Evolutionary conservation across 225 moss, liverwort and hornwort genomes (phyloP), one percentile per base, ranked within the genome.

Genomic region (Polytrichum formosum): DNA sequence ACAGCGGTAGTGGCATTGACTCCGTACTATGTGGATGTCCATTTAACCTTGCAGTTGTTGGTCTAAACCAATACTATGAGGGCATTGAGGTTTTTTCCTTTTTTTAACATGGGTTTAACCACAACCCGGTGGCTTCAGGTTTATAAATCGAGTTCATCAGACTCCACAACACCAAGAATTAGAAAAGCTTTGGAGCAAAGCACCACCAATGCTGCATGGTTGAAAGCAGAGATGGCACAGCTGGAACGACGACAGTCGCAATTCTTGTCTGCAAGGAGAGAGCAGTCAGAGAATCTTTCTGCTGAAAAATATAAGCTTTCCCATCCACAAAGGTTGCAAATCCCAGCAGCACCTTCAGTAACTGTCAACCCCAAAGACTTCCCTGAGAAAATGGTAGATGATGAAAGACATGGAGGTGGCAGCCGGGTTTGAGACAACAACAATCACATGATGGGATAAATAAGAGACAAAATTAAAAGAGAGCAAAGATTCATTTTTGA

Each of bases 191-290:
- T 80, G 35, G 83, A 78, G 46, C 71, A 72, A 28, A 77, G 77
- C 64, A 72, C 72, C 70, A 26, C 76, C 26, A 84, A 75, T 61
- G 72, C 77, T 58, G 77, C 74, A 26, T 79, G 79, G 81, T 65
- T 84, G 46, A 84, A 72, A 70, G 76, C 79, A 62, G 79, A 84
- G 70, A 84, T 87, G 87, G 70, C 76, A 56, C 78, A 81, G 56
- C 56, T 87, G 28, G 79, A 84, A 54, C 77, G 72, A 61, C 81
- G 84, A 61, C 87, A 87, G 56, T 74, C 72, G 31, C 84, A 70
- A 53, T 87, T 72, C 64, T 72, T 81, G 27, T 69, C 56, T 0
- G 46, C 46, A 46, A 55, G 77, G 26, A 55, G 77, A 30, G 73
- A 83, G 35, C 67, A 67, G 6, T 75, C 55, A 6, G 53, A 77